Evolutionary conservation across 2,329 filamentous ascomycete genomes (phyloP).

Genomic region (Aspergillus texensis): DNA sequence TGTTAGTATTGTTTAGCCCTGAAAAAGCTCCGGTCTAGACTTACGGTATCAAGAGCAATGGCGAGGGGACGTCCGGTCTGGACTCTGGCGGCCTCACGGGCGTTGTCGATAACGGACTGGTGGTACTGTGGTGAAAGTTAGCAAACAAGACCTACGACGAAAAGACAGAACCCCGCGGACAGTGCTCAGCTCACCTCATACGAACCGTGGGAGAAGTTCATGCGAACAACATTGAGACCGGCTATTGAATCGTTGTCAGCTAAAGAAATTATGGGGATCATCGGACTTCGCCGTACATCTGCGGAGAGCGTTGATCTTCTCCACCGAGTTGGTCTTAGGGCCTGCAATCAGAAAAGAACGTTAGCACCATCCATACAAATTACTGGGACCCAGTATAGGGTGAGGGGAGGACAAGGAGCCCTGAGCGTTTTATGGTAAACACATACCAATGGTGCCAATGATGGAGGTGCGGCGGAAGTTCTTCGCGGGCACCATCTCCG

Average conservation of each 20-base stretch:
- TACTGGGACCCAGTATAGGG: slow-evolving; percentile 4
- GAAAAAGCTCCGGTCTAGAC: slow-evolving; percentile 37
- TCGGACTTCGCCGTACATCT: slow-evolving; percentile 49
- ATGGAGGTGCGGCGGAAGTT: slow-evolving; percentile 97
- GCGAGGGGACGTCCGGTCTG: slow-evolving; percentile 84
- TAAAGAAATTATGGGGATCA: slow-evolving; percentile 4
- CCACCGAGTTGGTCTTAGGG: slow-evolving; percentile 97
- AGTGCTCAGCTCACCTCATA: slow-evolving; percentile 63
- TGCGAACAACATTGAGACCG: slow-evolving; percentile 97
- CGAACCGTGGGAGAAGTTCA: slow-evolving; percentile 97
- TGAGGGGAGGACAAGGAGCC: not conserved
- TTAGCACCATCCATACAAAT: slow-evolving; percentile 22
- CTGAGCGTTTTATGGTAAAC: not conserved
- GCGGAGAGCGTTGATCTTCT: slow-evolving; percentile 95
- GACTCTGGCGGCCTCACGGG: slow-evolving; percentile 78
- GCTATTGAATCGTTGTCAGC: slow-evolving; percentile 48
- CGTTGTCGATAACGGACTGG: slow-evolving; percentile 96
- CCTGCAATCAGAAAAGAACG: slow-evolving; percentile 48
- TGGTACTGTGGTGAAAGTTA: slow-evolving; percentile 66
- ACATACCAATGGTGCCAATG: slow-evolving; percentile 89
- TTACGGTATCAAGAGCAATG: slow-evolving; percentile 83
- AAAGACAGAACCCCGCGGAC: not conserved
- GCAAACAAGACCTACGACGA: not conserved
- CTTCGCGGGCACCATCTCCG: slow-evolving; percentile 80
- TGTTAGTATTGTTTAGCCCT: slow-evolving; percentile 16